A percentile compares a stretch with the other conserved stretches of the same genome.
Evolutionary conservation across 1,139 yeast genomes (phyloP).

Genomic region (Hanseniaspora sp.): DNA sequence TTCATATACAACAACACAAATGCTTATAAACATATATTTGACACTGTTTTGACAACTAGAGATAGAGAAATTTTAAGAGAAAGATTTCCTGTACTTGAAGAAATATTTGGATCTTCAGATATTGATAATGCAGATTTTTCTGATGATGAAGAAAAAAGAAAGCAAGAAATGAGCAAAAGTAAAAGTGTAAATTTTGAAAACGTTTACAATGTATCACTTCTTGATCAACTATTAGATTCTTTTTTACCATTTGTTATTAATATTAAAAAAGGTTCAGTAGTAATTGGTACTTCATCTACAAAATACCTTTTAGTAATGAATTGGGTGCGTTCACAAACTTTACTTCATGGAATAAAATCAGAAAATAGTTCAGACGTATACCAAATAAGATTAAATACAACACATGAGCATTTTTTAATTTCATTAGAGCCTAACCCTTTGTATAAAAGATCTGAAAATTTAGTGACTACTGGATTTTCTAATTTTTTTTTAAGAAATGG

Average conservation of each 20-base stretch:
- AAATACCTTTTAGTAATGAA: constrained; percentile 60
- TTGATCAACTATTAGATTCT: constrained; percentile 29
- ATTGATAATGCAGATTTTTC: not conserved
- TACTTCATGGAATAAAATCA: constrained; percentile 37
- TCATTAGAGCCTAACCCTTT: constrained; percentile 61
- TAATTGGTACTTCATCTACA: constrained; percentile 69
- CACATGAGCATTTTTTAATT: constrained; percentile 42
- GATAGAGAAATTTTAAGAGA: constrained; percentile 23
- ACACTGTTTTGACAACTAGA: constrained; percentile 31
- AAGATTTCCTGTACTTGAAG: constrained; percentile 15
- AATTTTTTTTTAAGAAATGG: constrained; percentile 8
- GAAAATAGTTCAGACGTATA: constrained; percentile 38
- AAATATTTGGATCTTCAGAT: constrained; percentile 21
- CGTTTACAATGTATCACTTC: constrained; percentile 11
- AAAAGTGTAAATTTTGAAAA: not conserved
- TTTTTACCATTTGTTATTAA: constrained; percentile 49
- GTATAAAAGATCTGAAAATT: constrained; percentile 30
- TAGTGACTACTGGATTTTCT: not conserved
- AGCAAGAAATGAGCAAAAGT: not conserved
- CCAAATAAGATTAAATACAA: constrained; percentile 33
- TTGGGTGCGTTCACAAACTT: constrained; percentile 46
- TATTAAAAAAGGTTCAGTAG: constrained; percentile 59
- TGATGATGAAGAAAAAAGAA: not conserved
- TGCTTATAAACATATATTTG: constrained; percentile 61
- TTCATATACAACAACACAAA: constrained; percentile 68